Base-by-base conservation (phyloP, 495 filamentous ascomycete species). In the Penicillium coffeae region DNA sequence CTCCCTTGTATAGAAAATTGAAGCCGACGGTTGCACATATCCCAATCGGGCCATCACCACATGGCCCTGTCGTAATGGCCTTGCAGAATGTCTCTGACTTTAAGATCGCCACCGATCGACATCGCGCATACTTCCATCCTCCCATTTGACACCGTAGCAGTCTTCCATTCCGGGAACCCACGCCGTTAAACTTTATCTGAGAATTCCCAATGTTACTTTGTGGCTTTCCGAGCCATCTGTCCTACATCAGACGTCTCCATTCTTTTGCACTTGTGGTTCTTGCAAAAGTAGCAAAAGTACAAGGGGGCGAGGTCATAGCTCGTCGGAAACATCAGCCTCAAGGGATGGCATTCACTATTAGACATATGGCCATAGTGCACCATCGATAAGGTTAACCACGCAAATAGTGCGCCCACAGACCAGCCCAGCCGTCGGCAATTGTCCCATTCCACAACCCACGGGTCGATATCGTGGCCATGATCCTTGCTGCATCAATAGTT, bases 31-130 rank as follows among this genome's bases (percentile, higher is more conserved):
- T 21, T 18, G 32, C 19, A 9, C 32, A 36, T 37, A 3, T 22
- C 42, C 22, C 16, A 20, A n/a, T 34, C 14, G 27, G 21, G 33
- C 12, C 12, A 6, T 22, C 32, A 41, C 59, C 59, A 62, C 56
- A 60, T 62, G 59, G 59, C 50, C 36, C 56, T 30, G 45, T 54
- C 44, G 52, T 61, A 49, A 30, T 30, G 10, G 49, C 59, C 56
- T 63, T 63, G 59, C 59, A 60, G 59, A 57, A 60, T 60, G 59
- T 55, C 42, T 62, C 49, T 57, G 25, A 33, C 30, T 37, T 30
- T 41, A 38, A 18, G 40, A 52, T 50, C 50, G 50, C 45, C 45
- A 58, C 51, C 36, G 42, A 52, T 54, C 56, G 46, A 52, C 59
- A 45, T 33, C 22, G 50, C 48, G 35, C 59, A 56, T 59, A 45